Base-by-base conservation (phyloP, 495 filamentous ascomycete genomes). In the Diplogelasinospora grovesii region DNA sequence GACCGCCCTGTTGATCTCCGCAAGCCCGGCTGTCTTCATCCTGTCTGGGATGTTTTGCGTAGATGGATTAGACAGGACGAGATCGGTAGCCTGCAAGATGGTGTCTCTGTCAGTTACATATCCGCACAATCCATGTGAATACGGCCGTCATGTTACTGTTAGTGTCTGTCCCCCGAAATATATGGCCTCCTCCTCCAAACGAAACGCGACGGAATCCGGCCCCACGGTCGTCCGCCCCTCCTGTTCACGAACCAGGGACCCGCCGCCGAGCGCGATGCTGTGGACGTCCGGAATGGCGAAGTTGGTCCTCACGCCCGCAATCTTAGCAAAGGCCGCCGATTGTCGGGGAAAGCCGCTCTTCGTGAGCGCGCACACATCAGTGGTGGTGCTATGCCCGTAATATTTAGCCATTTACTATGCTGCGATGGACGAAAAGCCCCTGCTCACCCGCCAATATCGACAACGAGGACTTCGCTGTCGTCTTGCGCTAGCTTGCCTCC, bases 161-260 rank as follows among this genome's bases (percentile, higher is more conserved):
- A 67, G 38, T 6, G 61, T 50, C 27, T 64, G 43, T 5, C 72
- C 73, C 2, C 72, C 72, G 39, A 77, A 78, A 1, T 74, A 61
- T 1, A 70, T 34, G 3, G 73, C 59, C 25, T 77, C 61, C 28
- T 54, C 56, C 3, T 57, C 65, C 9, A 79, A 57, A 40, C 65
- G 66, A 47, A 76, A 69, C 8, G 74, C 76, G 0, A 79, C 77
- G 10, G 66, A 71, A 23, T 78, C 73, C 0, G 76, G 74, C 0
- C 76, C 76, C 31, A 80, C 61, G 0, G 53, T 65, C 4, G 70
- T 41, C 13, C 53, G 50, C 23, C 15, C 1, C 8, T 21, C 16
- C 7, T 59, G 57, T 29, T 61, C 56, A 11, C 66, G 49, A n/a
- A 77, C 61, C 4, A 71, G 56, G 8, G 66, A 72, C 2, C 73